phyloP scores from a whole-genome alignment of 306 rosid species.

The Castanopsis chinensis region DNA sequence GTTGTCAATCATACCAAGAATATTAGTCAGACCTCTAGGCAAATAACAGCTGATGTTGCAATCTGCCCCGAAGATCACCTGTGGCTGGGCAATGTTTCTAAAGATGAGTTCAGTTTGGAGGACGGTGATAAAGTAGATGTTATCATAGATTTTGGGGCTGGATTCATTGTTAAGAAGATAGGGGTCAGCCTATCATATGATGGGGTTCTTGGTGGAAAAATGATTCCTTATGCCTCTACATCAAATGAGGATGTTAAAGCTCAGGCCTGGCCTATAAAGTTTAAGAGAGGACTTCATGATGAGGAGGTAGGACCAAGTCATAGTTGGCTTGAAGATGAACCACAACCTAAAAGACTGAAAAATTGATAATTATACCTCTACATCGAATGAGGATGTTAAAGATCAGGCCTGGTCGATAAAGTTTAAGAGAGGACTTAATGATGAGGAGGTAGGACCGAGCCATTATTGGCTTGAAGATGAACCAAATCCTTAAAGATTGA shows the following conservation, averaged over 20 bases:
- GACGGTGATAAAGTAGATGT: conserved; percentile 12
- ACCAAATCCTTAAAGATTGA: background rate
- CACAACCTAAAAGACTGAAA: background rate
- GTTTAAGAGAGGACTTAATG: background rate
- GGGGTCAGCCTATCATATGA: conserved; percentile 6
- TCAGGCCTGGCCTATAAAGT: background rate
- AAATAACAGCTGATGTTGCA: background rate
- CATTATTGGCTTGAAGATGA: background rate
- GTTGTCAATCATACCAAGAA: conserved; percentile 8
- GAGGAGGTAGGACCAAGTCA: background rate
- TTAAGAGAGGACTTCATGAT: background rate
- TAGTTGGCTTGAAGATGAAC: background rate
- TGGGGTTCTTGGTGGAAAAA: background rate
- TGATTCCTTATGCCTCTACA: background rate
- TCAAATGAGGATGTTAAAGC: background rate
- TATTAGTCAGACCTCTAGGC: background rate
- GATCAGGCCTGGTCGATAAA: background rate
- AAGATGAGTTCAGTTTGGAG: conserved; percentile 1
- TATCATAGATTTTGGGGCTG: background rate
- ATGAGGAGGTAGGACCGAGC: background rate
- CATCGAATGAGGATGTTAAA: background rate
- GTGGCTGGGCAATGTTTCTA: conserved; percentile 26
- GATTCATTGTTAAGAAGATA: conserved; percentile 12
- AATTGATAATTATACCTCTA: too few relatives aligned
- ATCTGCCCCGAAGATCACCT: conserved; percentile 7